Percentiles rank a stretch among this genome's conserved stretches.
These are phyloP conservation scores for Lobosporangium transversale DNA, from an alignment of 192 early-diverging fungal genomes.

Conservation along the genomic window DNA sequence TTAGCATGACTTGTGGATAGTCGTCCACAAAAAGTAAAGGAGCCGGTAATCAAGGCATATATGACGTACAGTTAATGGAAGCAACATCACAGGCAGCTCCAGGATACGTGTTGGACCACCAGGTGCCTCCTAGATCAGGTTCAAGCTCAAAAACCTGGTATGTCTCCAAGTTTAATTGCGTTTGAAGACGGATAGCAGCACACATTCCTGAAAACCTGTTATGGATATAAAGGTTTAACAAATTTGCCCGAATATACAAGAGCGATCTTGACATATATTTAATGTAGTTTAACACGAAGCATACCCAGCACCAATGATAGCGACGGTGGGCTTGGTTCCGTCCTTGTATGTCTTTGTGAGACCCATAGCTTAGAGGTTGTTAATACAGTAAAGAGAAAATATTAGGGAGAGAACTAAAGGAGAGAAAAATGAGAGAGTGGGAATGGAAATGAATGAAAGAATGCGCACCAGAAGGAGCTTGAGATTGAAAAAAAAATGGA, in stretches of 20 bases:
- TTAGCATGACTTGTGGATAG: too few relatives aligned
- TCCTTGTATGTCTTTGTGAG: slow-evolving; percentile 50
- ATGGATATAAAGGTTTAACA: background rate
- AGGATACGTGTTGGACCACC: slow-evolving; percentile 60
- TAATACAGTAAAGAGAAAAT: background rate
- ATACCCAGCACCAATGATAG: slow-evolving; percentile 60
- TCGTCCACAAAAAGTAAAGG: too few relatives aligned
- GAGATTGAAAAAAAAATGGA: too few relatives aligned
- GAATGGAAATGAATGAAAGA: too few relatives aligned
- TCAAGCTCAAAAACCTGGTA: slow-evolving; percentile 57
- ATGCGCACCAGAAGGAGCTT: too few relatives aligned
- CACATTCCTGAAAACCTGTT: slow-evolving; percentile 59
- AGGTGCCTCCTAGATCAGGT: slow-evolving; percentile 63
- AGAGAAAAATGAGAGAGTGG: background rate
- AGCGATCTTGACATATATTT: background rate
- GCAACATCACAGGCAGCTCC: slow-evolving; percentile 65
- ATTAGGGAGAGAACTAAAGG: background rate
- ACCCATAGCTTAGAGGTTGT: background rate
- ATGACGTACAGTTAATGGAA: slow-evolving; percentile 57
- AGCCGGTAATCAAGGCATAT: too few relatives aligned
- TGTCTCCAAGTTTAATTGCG: slow-evolving; percentile 53
- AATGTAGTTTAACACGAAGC: background rate
- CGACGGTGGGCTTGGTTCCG: slow-evolving; percentile 48
- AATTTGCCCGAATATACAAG: background rate
- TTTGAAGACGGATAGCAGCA: slow-evolving; percentile 61